These are phyloP conservation scores for Chlorella sorokiniana DNA, from an alignment of 139 green algal genomes.

Conservation along the genomic window DNA sequence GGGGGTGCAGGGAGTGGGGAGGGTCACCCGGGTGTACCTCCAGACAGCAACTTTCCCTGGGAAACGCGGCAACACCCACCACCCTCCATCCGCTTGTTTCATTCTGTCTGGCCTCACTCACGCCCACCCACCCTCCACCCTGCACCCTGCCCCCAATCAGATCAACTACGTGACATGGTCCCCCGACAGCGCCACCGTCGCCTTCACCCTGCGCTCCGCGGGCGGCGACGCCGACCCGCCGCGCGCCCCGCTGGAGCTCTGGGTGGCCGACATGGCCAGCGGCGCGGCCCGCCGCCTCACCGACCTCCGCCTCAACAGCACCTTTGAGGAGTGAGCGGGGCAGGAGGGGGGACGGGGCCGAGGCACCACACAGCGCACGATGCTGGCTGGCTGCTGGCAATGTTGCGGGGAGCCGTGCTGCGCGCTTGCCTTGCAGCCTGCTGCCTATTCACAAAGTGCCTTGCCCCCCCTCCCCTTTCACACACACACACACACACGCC, in stretches of 20 bases:
- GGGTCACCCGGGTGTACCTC: no score
- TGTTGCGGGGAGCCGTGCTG: neutral
- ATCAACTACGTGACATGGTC: slow-evolving; percentile 87
- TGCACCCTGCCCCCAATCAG: slow-evolving; percentile 37
- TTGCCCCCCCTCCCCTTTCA: neutral
- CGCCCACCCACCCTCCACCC: neutral
- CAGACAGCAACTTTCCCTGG: no score
- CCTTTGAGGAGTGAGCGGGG: slow-evolving; percentile 62
- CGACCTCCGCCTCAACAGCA: slow-evolving; percentile 56
- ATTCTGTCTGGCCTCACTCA: neutral
- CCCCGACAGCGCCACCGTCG: slow-evolving; percentile 70
- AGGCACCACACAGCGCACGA: neutral
- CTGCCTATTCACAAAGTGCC: neutral
- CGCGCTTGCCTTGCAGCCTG: no score
- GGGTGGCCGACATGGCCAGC: slow-evolving; percentile 81
- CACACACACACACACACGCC: neutral
- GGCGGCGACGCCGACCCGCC: slow-evolving; percentile 61
- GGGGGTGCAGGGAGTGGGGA: no score
- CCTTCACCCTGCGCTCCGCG: slow-evolving; percentile 81
- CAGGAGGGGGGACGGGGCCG: neutral
- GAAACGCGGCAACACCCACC: no score
- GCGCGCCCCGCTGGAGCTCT: slow-evolving; percentile 81
- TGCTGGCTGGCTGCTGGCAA: neutral
- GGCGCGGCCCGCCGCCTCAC: slow-evolving; percentile 64
- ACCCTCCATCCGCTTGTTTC: no score